These are phyloP conservation scores for Arxiozyma bovina DNA, from an alignment of 1,139 yeast species.

Conservation along the genomic window DNA sequence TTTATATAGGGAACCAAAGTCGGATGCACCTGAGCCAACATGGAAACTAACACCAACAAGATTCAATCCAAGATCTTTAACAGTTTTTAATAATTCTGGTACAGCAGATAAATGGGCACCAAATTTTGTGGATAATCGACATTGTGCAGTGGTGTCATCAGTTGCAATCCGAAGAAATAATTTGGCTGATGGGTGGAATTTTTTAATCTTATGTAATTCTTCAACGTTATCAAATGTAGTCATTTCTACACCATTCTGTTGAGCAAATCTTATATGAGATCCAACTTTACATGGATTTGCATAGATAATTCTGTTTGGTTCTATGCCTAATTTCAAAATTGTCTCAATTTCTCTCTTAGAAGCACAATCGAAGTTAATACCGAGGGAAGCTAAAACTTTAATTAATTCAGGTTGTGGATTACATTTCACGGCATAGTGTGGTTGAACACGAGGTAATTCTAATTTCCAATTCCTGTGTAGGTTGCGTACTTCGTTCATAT, in stretches of 20 bases:
- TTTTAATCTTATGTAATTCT: slow-evolving; percentile 67
- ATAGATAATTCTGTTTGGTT: slow-evolving; percentile 63
- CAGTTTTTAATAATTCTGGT: slow-evolving; percentile 48
- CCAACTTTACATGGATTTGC: slow-evolving; percentile 92
- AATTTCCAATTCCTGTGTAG: slow-evolving; percentile 54
- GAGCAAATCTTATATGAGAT: slow-evolving; percentile 70
- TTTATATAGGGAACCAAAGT: slow-evolving; percentile 54
- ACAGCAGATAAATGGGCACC: slow-evolving; percentile 66
- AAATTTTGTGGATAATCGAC: slow-evolving; percentile 81
- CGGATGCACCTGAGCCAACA: slow-evolving; percentile 90
- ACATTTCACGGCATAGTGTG: slow-evolving; percentile 91
- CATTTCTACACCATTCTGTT: slow-evolving; percentile 44
- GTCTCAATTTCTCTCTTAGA: slow-evolving; percentile 74
- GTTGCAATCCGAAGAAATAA: slow-evolving; percentile 77
- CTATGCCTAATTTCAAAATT: slow-evolving; percentile 54
- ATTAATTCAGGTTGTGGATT: slow-evolving; percentile 65
- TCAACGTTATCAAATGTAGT: slow-evolving; percentile 88
- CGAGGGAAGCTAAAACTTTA: slow-evolving; percentile 47
- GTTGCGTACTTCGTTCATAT: slow-evolving; percentile 61
- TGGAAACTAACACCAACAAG: slow-evolving; percentile 89
- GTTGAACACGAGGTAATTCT: slow-evolving; percentile 64
- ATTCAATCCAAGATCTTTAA: slow-evolving; percentile 51
- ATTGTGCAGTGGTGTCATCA: slow-evolving; percentile 81
- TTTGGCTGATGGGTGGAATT: slow-evolving; percentile 58
- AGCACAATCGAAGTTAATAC: slow-evolving; percentile 88